Conservation (phyloP, 2,329 filamentous ascomycete species). For the Alternaria atra region DNA sequence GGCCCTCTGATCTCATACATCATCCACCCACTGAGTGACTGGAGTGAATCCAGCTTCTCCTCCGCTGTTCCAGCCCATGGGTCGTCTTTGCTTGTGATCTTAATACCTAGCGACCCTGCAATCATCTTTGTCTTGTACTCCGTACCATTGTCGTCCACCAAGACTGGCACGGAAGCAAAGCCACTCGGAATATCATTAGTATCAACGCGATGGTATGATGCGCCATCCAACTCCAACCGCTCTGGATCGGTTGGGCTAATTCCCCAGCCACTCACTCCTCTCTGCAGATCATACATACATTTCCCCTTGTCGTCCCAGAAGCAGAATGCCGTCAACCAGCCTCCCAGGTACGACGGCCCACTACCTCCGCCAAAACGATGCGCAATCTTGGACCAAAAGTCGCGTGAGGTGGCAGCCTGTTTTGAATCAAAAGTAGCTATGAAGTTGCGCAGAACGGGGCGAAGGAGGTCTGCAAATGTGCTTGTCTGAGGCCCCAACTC, state of each 20-base stretch:
- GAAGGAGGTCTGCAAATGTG: constrained; percentile 19
- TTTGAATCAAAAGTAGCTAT: constrained; percentile 20
- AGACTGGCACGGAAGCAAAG: constrained; percentile 19
- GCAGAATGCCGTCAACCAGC: constrained; percentile 33
- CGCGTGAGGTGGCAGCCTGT: neutral
- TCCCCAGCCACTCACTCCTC: neutral
- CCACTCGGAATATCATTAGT: constrained; percentile 12
- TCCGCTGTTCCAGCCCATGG: neutral
- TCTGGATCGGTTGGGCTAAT: neutral
- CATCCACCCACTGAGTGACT: constrained; percentile 22
- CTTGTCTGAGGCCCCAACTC: constrained; percentile 17
- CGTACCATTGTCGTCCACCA: constrained; percentile 18
- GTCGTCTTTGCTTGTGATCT: constrained; percentile 9
- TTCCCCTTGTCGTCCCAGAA: constrained; percentile 27
- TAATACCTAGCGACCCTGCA: constrained; percentile 21
- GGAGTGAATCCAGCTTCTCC: constrained; percentile 18
- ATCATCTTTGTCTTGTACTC: constrained; percentile 21
- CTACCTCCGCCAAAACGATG: constrained; percentile 2
- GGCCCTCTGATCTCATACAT: constrained; percentile 15
- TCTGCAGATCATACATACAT: constrained; percentile 5
- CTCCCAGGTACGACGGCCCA: constrained; percentile 16
- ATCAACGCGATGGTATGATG: constrained; percentile 13
- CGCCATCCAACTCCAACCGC: constrained; percentile 4
- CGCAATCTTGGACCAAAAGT: constrained; percentile 25
- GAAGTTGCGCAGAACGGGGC: constrained; percentile 21